Evolutionary conservation across 345 rosid genomes (phyloP).

Genomic region (Eucalyptus pauciflora): DNA sequence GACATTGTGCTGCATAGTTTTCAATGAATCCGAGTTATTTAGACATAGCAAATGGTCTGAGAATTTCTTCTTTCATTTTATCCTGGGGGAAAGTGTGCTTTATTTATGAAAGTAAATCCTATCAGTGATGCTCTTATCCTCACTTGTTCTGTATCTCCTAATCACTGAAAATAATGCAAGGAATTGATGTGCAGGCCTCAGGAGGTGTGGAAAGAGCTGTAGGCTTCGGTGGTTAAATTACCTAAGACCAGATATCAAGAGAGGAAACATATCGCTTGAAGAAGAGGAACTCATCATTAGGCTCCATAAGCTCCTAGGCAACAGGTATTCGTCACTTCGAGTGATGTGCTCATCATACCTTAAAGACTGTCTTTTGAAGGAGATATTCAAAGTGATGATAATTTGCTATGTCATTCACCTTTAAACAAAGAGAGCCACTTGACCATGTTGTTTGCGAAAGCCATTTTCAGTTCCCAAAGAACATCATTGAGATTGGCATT

Average conservation of each 20-base stretch:
- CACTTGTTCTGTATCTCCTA: not conserved
- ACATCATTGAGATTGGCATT: not conserved
- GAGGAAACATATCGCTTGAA: slow-evolving; percentile 2
- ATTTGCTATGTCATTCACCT: not conserved
- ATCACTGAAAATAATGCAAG: not conserved
- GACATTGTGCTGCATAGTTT: not conserved
- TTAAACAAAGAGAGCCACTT: not conserved
- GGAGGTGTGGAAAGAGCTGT: slow-evolving; percentile 3
- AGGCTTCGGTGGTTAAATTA: slow-evolving; percentile 7
- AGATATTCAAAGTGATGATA: not conserved
- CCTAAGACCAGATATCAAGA: not conserved
- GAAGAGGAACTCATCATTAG: slow-evolving; percentile 6
- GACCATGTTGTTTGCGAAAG: not conserved
- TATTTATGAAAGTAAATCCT: not conserved
- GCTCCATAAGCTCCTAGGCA: slow-evolving; percentile 6
- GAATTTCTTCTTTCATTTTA: not conserved
- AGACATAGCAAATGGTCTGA: not conserved
- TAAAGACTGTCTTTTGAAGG: not conserved
- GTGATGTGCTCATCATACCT: not conserved
- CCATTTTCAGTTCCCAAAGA: not conserved
- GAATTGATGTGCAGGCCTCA: not conserved
- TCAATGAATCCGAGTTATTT: not conserved
- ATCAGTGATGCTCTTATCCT: not conserved
- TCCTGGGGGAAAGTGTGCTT: not conserved
- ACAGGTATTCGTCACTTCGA: not conserved